These are phyloP conservation scores for Colletotrichum melonis DNA, from an alignment of 2,329 filamentous ascomycete species.

Conservation along the genomic window DNA sequence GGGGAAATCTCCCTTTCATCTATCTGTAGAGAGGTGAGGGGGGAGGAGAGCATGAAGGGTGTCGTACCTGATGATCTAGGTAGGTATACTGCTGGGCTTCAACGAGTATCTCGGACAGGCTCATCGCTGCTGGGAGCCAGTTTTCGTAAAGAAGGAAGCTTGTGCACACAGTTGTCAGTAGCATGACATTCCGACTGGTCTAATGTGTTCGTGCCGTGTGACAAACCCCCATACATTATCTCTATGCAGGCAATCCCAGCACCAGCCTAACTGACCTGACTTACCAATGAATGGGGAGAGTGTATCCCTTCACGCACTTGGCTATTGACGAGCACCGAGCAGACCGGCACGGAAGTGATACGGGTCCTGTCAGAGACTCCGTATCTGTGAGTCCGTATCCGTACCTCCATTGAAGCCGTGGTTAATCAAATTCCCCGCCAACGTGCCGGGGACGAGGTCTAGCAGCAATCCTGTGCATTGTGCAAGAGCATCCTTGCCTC, in stretches of 20 bases:
- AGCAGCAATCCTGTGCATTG: not conserved
- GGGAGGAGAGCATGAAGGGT: not conserved
- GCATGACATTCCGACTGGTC: not conserved
- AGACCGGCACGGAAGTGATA: not conserved
- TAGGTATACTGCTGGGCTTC: not conserved
- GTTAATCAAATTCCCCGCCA: not conserved
- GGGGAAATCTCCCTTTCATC: not conserved
- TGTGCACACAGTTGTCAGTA: not conserved
- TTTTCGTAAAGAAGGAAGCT: not conserved
- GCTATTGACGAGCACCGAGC: not conserved
- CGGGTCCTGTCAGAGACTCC: conserved; percentile 1
- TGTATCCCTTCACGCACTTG: not conserved
- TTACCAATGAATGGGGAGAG: not conserved
- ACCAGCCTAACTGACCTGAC: not conserved
- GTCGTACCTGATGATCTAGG: not conserved
- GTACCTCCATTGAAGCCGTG: conserved; percentile 1
- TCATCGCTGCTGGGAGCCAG: not conserved
- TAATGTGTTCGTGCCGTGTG: not conserved
- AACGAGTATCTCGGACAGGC: not conserved
- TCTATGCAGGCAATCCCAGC: not conserved
- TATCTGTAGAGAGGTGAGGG: not conserved
- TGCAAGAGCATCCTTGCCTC: not conserved
- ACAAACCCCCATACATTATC: not conserved
- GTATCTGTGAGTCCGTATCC: not conserved
- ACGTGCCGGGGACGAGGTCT: not conserved